phyloP scores from a whole-genome alignment of 2,329 filamentous ascomycete genomes.

The Ceratocystis harringtonii region DNA sequence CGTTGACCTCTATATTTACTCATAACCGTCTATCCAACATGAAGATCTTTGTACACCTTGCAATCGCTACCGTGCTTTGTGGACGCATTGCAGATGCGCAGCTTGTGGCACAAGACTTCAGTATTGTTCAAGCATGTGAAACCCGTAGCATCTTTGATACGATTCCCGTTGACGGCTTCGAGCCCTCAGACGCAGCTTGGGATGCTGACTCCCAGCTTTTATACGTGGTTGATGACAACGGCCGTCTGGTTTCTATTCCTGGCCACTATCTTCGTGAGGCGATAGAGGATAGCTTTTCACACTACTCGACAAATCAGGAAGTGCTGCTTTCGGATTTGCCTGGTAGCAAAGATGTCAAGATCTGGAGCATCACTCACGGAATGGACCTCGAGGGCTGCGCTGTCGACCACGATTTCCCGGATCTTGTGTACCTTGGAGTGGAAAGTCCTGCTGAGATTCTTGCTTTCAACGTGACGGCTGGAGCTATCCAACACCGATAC shows the following conservation, averaged over 20 bases:
- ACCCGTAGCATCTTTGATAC: constrained; percentile 10
- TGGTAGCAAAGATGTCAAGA: constrained; percentile 3
- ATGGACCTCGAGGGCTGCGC: constrained; percentile 13
- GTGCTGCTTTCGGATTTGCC: neutral
- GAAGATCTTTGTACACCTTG: neutral
- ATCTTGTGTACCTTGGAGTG: constrained; percentile 14
- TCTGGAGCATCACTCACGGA: constrained; percentile 13
- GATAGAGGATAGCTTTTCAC: neutral
- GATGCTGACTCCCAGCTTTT: constrained; percentile 7
- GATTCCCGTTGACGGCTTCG: constrained; percentile 9
- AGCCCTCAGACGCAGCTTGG: constrained; percentile 17
- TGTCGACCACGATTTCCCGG: constrained; percentile 13
- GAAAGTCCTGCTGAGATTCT: constrained; percentile 12
- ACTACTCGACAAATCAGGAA: neutral
- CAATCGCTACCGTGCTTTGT: neutral
- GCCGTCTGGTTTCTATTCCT: constrained; percentile 15
- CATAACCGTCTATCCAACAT: neutral
- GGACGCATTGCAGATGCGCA: neutral
- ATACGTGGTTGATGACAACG: constrained; percentile 16
- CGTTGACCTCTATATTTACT: neutral
- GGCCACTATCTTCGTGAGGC: neutral
- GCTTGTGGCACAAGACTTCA: constrained; percentile 7
- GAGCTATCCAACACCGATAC: constrained; percentile 11
- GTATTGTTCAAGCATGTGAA: constrained; percentile 1
- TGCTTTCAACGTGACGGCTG: constrained; percentile 14